Evolutionary conservation across 495 filamentous ascomycete species (phyloP), one percentile per base, ranked within the genome.

Genomic region (Penicillium parvum): DNA sequence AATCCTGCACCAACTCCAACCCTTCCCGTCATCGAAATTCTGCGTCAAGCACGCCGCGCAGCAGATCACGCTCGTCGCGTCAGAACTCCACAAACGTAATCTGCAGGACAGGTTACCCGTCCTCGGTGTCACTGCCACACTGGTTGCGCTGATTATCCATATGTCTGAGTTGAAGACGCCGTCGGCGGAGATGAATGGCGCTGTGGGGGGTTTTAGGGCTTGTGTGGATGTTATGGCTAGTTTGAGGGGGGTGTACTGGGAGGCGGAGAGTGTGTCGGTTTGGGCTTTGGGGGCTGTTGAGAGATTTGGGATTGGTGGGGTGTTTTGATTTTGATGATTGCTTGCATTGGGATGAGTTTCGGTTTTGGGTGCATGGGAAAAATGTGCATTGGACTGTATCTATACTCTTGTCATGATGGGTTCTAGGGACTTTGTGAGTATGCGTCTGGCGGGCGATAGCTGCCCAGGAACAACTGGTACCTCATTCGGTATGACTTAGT

Each of bases 1-100:
- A 19, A 49, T 57, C 2, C 45, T 57, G 27, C 47, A 57, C 22
- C 53, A 57, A 38, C 32, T 45, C 3, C 43, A 49, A 5, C 46
- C 38, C 2, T 40, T 49, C 5, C 39, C 42, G 2, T 57, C 53
- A n/a, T 57, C 49, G 8, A 43, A 26, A 12, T 46, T 41, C 34
- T 53, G 50, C 33, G 43, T 49, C 1, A 32, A 44, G 20, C 42
- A 53, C 17, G 49, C 53, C 7, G 45, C 53, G 2, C 42, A 37
- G 9, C 50, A 57, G 29, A 57, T 57, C 18, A 50, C 50, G 1
- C 33, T 36, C 3, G 43, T 53, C 5, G 46, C 50, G 0, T 46
- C 43, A 1, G 50, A 50, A n/a, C 27, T 57, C 2, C 36, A 50
- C 12, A 23, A 43, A 14, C 30, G 23, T 9, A 22, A 28, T 11